Base-by-base conservation (phyloP, 768 basidiomycete genomes). In the Boletus coccyginus region DNA sequence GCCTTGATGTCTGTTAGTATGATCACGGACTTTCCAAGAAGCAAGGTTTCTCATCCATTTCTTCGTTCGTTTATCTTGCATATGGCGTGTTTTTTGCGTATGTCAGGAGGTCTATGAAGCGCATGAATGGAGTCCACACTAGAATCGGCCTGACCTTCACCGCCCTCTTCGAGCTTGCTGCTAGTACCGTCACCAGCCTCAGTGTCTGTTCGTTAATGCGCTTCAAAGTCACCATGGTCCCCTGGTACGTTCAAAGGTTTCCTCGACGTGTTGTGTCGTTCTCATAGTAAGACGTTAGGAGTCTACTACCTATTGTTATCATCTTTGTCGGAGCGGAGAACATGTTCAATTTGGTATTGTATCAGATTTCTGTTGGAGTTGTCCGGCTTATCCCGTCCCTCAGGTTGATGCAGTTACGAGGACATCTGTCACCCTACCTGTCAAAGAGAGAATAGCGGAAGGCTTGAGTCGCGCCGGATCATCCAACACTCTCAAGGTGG, bases 241-340 rank as follows among this genome's bases (percentile, higher is more conserved):
- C 92, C 43, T 92, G 89, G 92, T 91, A 73, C 62, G 78, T 73
- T 53, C 54, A 39, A 19, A 46, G n/a, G 33, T 14, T 52, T 49
- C 55, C 61, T 39, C 14, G 36, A 27, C 17, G 24, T 46, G 19
- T 10, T 38, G 9, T 56, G 3, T 48, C 55, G 3, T 48, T 46
- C 59, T 70, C 29, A 62, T 46, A 19, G 7, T 52, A 41, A 24
- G 48, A 31, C 19, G 7, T 11, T 55, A 92, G 91, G 91, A 87
- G 90, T 67, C 74, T 96, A 41, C 77, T 99, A 50, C 95, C 95
- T 2, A 90, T 98, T 55, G 89, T 97, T 38, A 94, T 99, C 49
- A 84, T 94, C 8, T 95, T 98, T 61, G 90, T 96, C 14, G 96
- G 96, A 3, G 90, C 93, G 3, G 96, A 98, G 75, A 98, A 98